phyloP scores from a whole-genome alignment of 345 rosid genomes.

The Rhodomyrtus tomentosa region DNA sequence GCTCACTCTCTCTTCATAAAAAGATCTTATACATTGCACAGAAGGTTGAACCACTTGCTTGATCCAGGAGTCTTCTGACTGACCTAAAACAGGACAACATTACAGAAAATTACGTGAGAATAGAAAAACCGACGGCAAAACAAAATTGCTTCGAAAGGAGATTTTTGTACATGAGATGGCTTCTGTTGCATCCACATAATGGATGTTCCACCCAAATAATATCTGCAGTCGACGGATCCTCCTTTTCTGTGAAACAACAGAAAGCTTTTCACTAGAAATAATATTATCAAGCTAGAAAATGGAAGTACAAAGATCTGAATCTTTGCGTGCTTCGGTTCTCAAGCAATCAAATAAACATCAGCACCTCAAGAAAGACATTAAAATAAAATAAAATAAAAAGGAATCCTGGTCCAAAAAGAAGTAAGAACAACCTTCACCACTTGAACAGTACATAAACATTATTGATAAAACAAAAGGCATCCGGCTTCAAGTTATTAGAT shows the following conservation, averaged over 20 bases:
- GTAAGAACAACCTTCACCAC: background rate
- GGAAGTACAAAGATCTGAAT: background rate
- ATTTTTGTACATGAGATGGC: slow-evolving; percentile 38
- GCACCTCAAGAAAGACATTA: background rate
- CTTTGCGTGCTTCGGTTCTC: background rate
- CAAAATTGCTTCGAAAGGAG: background rate
- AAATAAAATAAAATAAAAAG: background rate
- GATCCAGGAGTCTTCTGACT: slow-evolving; percentile 62
- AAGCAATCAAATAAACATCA: background rate
- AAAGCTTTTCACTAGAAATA: background rate
- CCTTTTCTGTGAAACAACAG: slow-evolving; percentile 48
- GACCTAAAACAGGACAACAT: slow-evolving; percentile 26
- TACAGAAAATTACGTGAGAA: background rate
- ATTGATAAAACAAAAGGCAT: background rate
- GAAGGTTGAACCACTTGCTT: slow-evolving; percentile 57
- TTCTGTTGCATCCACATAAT: slow-evolving; percentile 62
- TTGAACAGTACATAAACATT: background rate
- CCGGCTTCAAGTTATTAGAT: background rate
- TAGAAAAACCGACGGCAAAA: background rate
- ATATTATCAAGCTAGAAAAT: background rate
- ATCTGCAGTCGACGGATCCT: slow-evolving; percentile 47
- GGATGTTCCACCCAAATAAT: slow-evolving; percentile 78
- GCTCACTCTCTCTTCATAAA: slow-evolving; percentile 23
- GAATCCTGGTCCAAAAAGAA: background rate
- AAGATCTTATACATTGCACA: slow-evolving; percentile 26